phyloP scores from a whole-genome alignment of 1,284 basidiomycete genomes.

The Cerrena zonata region DNA sequence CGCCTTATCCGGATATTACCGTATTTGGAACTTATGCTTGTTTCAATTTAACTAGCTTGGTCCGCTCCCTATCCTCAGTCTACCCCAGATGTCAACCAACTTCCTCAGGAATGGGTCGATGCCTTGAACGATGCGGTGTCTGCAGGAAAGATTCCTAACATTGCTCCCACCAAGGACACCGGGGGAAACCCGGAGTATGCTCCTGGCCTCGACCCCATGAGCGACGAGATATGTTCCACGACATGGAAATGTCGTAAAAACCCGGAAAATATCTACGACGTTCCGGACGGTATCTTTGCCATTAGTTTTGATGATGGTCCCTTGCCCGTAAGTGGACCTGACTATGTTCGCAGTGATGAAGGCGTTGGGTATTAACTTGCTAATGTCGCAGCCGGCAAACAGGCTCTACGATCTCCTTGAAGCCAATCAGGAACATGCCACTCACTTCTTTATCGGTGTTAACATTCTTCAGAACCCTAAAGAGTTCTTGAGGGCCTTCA shows the following conservation, averaged over 20 bases:
- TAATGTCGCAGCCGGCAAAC: constrained; percentile 23
- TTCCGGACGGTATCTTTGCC: constrained; percentile 53
- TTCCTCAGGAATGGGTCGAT: constrained; percentile 62
- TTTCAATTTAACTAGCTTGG: constrained; percentile 54
- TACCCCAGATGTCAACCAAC: constrained; percentile 37
- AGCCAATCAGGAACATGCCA: constrained; percentile 54
- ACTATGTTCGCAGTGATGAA: constrained; percentile 9
- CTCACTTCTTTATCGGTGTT: constrained; percentile 79
- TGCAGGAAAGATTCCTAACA: constrained; percentile 69
- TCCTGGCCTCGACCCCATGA: constrained; percentile 43
- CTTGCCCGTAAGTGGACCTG: constrained; percentile 37
- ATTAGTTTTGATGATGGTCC: constrained; percentile 81
- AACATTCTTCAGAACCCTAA: constrained; percentile 58
- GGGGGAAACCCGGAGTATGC: constrained; percentile 53
- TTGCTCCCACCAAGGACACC: constrained; percentile 44
- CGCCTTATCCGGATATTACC: neutral
- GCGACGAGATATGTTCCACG: constrained; percentile 56
- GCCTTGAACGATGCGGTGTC: constrained; percentile 58
- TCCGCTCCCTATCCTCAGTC: constrained; percentile 43
- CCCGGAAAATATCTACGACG: constrained; percentile 62
- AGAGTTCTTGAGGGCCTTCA: constrained; percentile 49
- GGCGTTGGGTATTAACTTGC: constrained; percentile 15
- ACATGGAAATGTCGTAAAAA: constrained; percentile 57
- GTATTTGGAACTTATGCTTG: constrained; percentile 8
- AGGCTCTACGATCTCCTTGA: constrained; percentile 53